Evolutionary conservation across 2,329 filamentous ascomycete species (phyloP), one percentile per base, ranked within the genome.

Genomic region (Xylaria sp.): DNA sequence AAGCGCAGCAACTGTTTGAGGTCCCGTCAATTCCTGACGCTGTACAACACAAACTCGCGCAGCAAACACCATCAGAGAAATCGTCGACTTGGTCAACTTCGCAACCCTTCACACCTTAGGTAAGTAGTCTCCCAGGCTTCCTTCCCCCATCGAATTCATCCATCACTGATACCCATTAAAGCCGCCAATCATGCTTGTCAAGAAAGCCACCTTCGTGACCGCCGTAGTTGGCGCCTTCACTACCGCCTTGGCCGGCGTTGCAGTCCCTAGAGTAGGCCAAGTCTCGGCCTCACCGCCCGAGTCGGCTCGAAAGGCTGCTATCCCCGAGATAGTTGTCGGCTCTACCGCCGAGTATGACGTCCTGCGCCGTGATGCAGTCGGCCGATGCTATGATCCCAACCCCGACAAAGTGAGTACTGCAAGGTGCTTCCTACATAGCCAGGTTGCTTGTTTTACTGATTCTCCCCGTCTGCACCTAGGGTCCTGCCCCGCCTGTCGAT

Each of bases 401-500:
- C 48, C 57, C 13, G 64, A 66, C 46, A 44, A 55, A 17, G 44
- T 52, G 20, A 43, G 29, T 26, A 13, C 17, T 16, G n/a, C n/a
- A n/a, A n/a, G n/a, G n/a, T n/a, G 11, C 9, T n/a, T 26, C 9
- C 26, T 6, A 20, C 34, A n/a, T 29, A 7, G 26, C 13, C 13
- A 21, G 20, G 21, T 45, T 18, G 11, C 22, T 44, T 21, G 46
- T 16, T 19, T 20, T 4, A 8, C 19, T 48, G 24, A 43, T 52
- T 22, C 47, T 37, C 39, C 20, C n/a, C 38, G 29, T 34, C 11
- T 13, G 55, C 22, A 57, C 22, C 6, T 37, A 64, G 66, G 66
- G 63, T n/a, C 59, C 59, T 13, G 60, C 62, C 19, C 66, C 66
- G 11, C 57, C 64, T 1, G 57, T 62, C 7, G 64, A 68, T 9